phyloP scores from a whole-genome alignment of 2,329 filamentous ascomycete species.

The Curvularia sp. region DNA sequence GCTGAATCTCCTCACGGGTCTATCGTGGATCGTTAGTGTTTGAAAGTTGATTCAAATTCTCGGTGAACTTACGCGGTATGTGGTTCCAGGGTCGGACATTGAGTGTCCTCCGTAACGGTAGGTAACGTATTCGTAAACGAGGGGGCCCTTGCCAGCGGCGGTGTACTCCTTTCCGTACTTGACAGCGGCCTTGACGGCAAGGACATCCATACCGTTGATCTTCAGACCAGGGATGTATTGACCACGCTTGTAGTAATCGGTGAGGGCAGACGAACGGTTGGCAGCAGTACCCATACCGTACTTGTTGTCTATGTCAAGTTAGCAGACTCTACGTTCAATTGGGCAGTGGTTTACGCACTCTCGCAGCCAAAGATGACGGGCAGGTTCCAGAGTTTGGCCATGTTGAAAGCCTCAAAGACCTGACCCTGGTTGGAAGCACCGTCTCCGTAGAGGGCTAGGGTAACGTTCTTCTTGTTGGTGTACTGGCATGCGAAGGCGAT shows the following conservation, averaged over 20 bases:
- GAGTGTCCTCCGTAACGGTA: constrained; percentile 99
- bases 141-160: constrained; percentile 81
- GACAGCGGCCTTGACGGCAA: constrained; percentile 95
- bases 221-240: constrained; percentile 99
- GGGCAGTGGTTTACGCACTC: constrained; percentile 68
- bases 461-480: constrained; percentile 82
- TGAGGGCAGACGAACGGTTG: constrained; percentile 89
- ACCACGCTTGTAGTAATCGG: constrained; percentile 99
- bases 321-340: constrained; percentile 17
- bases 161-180: constrained; percentile 92
- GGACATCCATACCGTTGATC: constrained; percentile 99
- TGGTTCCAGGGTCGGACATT: constrained; percentile 99
- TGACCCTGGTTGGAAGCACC: constrained; percentile 99
- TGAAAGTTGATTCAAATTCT: background rate
- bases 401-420: constrained; percentile 99
- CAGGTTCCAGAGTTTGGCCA: constrained; percentile 99
- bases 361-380: constrained; percentile 97
- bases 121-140: constrained; percentile 98
- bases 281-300: constrained; percentile 99
- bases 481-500: constrained; percentile 98
- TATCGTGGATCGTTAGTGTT: constrained; percentile 34
- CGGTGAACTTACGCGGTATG: constrained; percentile 71
- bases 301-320: constrained; percentile 84
- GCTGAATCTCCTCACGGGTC: constrained; percentile 98
- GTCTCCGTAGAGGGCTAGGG: constrained; percentile 93